Base-by-base conservation (phyloP, 441 rosid genomes). In the California macrophylla region DNA sequence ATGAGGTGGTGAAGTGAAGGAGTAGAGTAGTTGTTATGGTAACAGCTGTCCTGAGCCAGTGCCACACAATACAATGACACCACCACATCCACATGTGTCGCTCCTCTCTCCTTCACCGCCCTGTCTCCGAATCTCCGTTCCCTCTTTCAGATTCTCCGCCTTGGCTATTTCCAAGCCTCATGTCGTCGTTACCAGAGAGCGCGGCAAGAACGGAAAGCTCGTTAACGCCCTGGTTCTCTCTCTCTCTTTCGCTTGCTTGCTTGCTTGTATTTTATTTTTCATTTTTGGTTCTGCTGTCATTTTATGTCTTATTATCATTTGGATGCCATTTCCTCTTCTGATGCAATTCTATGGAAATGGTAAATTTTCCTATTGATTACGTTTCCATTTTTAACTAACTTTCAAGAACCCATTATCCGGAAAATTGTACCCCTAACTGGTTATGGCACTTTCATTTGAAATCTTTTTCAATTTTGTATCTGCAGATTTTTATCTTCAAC, bases 171-270 rank as follows among this genome's bases (percentile, higher is more conserved):
- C 82, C 52, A 79, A 68, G 66, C 91, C 91, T 13, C 74, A 82
- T 71, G 98, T 92, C 56, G 87, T 92, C 7, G 93, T 92, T 70
- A 90, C 98, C 69, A 86, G 97, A 78, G 98, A 92, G 76, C 85
- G 83, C 38, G 98, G 97, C 85, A 92, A 89, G 72, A 92, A 92
- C 82, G 80, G 80, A 66, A 88, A 92, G 86, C 90, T 92, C 68
- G 77, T 90, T 67, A 71, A 79, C 34, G 90, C 93, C 67, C 82
- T 92, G 91, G 98, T 92, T 30, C 70, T 63, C 45, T 64, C 66
- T 68, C 66, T 67, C 65, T 64, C 66, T 63, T 64, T 28, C 15
- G 0, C 10, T 23, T 54, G 29, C 26, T 15, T 18, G 5, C 15
- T 34, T 34, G 6, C 38, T 34, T 34, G 38, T 60, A 29, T 42